Evolutionary conservation across 176 grass and related monocot species (phyloP), one percentile per base, ranked within the genome.

Genomic region (Raddia guianensis): DNA sequence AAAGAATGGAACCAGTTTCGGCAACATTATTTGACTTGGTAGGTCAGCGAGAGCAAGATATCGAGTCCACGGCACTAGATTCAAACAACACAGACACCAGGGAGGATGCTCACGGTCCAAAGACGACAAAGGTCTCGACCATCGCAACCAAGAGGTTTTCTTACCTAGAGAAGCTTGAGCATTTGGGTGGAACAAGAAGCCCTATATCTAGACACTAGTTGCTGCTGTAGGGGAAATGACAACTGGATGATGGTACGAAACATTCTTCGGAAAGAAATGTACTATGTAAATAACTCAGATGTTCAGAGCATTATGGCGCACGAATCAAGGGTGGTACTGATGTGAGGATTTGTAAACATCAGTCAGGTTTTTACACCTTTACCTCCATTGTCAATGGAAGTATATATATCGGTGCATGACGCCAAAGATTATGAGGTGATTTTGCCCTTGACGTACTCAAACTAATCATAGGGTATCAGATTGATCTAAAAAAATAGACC

Each of bases 131-230:
- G 65, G 66, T 85, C 5, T 70, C 87, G 6, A 37, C 59, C 9
- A 51, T 78, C 57, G 78, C 78, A 44, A 86, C 73, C 4, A 76
- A 64, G 59, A 66, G 87, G 44, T 86, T 73, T 59, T 86, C 87
- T 50, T 86, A 89, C 66, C 58, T 86, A 57, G 84, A 86, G 32
- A 86, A 86, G 70, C 84, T 89, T 35, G 83, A 86, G 59, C 20
- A 81, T 48, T 66, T 89, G 83, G 78, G 87, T 20, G 73, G 87
- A 72, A 82, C 83, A 19, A 77, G 83, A 66, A 86, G 87, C 83
- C 87, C 87, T 1, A 67, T 85, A 86, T 72, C 87, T 73, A 85
- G 87, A 67, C 87, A 86, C 66, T 89, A 86, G 78, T 44, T 66
- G 66, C 5, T 48, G 18, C 5, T 48, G 18, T 82, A 89, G 65